Percentiles rank a stretch among this genome's conserved stretches.
Evolutionary conservation across 805 yeast genomes (phyloP).

Genomic region (Hanseniaspora hatyaiensis): DNA sequence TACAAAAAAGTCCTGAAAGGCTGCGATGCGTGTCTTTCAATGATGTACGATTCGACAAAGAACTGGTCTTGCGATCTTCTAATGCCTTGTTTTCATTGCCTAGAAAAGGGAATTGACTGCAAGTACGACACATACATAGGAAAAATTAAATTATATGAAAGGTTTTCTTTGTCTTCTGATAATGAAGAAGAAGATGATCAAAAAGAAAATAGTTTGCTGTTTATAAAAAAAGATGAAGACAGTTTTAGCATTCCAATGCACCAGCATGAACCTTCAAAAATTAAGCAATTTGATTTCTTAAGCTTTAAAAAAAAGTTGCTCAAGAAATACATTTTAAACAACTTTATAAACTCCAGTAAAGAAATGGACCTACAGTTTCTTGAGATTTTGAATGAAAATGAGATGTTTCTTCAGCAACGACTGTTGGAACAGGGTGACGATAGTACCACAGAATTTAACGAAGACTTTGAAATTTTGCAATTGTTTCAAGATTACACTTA

Average conservation of each 20-base stretch:
- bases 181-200: neutral
- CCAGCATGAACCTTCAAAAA: too few species aligned
- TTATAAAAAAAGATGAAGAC: neutral
- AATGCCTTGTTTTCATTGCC: slow-evolving; percentile 12
- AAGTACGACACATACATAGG: slow-evolving; percentile 3
- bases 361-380: neutral
- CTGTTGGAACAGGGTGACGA: slow-evolving; percentile 1
- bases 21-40: slow-evolving; percentile 10
- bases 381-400: slow-evolving; percentile 8
- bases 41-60: neutral
- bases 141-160: neutral
- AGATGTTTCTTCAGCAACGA: slow-evolving; percentile 2
- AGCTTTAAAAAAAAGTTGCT: neutral
- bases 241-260: too few species aligned
- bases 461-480: slow-evolving; percentile 19
- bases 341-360: slow-evolving; percentile 3
- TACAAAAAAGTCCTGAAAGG: slow-evolving; percentile 6
- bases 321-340: slow-evolving; percentile 7
- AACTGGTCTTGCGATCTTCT: slow-evolving; percentile 10
- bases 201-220: neutral
- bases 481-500: slow-evolving; percentile 27
- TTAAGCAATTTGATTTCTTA: neutral
- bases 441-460: slow-evolving; percentile 12
- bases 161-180: neutral
- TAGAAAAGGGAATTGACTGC: slow-evolving; percentile 14